Evolutionary conservation across 345 rosid species (phyloP).

Genomic region (Hypericum perforatum): DNA sequence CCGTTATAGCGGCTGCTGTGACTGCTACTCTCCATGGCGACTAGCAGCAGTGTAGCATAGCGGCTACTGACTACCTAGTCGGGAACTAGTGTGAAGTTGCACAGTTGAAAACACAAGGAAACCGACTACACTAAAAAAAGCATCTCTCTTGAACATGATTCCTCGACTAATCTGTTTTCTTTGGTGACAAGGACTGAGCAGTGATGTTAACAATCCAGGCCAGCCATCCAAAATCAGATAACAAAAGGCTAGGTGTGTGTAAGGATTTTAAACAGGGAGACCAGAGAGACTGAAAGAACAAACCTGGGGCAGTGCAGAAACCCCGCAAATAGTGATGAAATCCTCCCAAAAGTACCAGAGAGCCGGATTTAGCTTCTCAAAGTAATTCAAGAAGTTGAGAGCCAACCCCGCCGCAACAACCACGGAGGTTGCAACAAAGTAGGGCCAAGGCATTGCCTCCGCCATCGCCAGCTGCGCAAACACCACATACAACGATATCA

Average conservation of each 20-base stretch:
- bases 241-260: background rate
- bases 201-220: too few species aligned
- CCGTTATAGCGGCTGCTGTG: too few species aligned
- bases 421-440: conserved; percentile 39
- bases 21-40: too few species aligned
- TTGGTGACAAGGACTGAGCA: too few species aligned
- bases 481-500: conserved; percentile 43
- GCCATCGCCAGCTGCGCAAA: conserved; percentile 73
- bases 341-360: conserved; percentile 84
- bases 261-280: background rate
- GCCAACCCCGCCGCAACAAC: conserved; percentile 53
- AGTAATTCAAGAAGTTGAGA: conserved; percentile 47
- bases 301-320: conserved; percentile 77
- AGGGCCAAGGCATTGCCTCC: conserved; percentile 67
- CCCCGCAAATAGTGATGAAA: conserved; percentile 64
- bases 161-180: too few species aligned
- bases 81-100: too few species aligned
- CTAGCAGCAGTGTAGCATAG: too few species aligned
- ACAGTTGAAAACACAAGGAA: too few species aligned
- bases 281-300: conserved; percentile 5
- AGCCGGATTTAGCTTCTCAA: conserved; percentile 33
- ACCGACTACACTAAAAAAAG: too few species aligned
- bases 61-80: too few species aligned
- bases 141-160: too few species aligned
- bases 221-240: background rate